A percentile compares a stretch with the other conserved stretches of the same genome.
phyloP scores from a whole-genome alignment of 371 early-diverging fungal genomes.

The Capillidium rhysosporum region DNA sequence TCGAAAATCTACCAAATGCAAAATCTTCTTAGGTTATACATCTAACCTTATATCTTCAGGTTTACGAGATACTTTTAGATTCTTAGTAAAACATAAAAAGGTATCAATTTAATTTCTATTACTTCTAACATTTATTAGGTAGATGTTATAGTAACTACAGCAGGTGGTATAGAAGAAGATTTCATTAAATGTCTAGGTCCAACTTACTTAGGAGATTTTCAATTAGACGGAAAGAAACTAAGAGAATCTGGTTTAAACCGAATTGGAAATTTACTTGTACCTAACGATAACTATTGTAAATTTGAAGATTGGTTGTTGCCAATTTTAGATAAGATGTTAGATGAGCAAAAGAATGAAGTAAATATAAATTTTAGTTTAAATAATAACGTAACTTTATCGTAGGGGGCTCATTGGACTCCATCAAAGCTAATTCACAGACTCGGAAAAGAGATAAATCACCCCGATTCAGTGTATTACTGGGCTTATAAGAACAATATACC shows the following conservation, averaged over 20 bases:
- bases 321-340: constrained; percentile 80
- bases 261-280: constrained; percentile 96
- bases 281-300: constrained; percentile 97
- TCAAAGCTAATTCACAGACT: constrained; percentile 82
- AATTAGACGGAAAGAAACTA: constrained; percentile 57
- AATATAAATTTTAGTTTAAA: not conserved
- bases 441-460: constrained; percentile 88
- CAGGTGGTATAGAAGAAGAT: constrained; percentile 99
- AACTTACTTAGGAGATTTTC: constrained; percentile 79
- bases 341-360: constrained; percentile 57
- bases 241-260: constrained; percentile 91
- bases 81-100: constrained; percentile 75
- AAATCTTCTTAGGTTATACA: constrained; percentile 95
- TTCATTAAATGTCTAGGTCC: constrained; percentile 94
- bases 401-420: constrained; percentile 79
- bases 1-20: constrained; percentile 57
- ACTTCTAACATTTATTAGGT: constrained; percentile 16
- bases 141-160: constrained; percentile 88
- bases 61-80: constrained; percentile 84
- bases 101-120: constrained; percentile 11
- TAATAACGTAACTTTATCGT: not conserved
- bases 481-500: constrained; percentile 92
- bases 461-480: constrained; percentile 97
- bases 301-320: constrained; percentile 98
- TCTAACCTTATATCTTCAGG: constrained; percentile 97